Percentiles rank a stretch among this genome's conserved stretches.
Evolutionary conservation across 495 filamentous ascomycete genomes (phyloP).

Genomic region (Pseudotulostoma volvatum): DNA sequence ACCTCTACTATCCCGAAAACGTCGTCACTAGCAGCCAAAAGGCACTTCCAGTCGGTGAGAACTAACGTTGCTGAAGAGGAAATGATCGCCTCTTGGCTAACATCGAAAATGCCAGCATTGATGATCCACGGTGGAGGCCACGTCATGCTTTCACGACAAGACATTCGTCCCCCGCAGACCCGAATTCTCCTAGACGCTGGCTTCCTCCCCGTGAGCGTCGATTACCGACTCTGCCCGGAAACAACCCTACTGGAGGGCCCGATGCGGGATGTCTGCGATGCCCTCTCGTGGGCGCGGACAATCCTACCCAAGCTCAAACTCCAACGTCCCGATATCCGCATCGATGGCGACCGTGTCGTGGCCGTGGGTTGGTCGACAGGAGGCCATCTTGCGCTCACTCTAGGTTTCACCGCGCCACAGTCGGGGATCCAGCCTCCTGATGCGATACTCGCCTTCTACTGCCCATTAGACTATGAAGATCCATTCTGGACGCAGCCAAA

Average conservation of each 20-base stretch:
- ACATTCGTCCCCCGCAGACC: slow-evolving; percentile 27
- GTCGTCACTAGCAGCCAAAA: not conserved
- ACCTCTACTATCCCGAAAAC: slow-evolving; percentile 27
- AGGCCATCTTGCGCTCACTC: slow-evolving; percentile 35
- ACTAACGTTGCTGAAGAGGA: not conserved
- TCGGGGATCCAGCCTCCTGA: slow-evolving; percentile 24
- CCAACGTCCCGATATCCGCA: slow-evolving; percentile 10
- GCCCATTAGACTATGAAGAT: slow-evolving; percentile 29
- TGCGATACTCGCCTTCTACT: slow-evolving; percentile 38
- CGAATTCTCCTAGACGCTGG: slow-evolving; percentile 20
- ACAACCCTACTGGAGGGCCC: slow-evolving; percentile 29
- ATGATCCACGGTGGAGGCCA: slow-evolving; percentile 44
- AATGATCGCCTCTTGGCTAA: not conserved
- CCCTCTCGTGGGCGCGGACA: slow-evolving; percentile 26
- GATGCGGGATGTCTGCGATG: slow-evolving; percentile 33
- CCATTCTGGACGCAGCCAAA: slow-evolving; percentile 10
- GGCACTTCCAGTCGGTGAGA: not conserved
- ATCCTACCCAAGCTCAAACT: slow-evolving; percentile 21
- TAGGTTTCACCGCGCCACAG: slow-evolving; percentile 21
- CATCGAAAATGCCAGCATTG: slow-evolving; percentile 20
- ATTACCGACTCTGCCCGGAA: slow-evolving; percentile 43
- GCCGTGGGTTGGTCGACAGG: slow-evolving; percentile 42
- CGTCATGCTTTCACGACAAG: slow-evolving; percentile 28
- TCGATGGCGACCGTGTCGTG: slow-evolving; percentile 25
- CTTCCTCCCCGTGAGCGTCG: slow-evolving; percentile 36